These are phyloP conservation scores for Neurospora sp. DNA, from an alignment of 495 filamentous ascomycete species.

Conservation along the genomic window DNA sequence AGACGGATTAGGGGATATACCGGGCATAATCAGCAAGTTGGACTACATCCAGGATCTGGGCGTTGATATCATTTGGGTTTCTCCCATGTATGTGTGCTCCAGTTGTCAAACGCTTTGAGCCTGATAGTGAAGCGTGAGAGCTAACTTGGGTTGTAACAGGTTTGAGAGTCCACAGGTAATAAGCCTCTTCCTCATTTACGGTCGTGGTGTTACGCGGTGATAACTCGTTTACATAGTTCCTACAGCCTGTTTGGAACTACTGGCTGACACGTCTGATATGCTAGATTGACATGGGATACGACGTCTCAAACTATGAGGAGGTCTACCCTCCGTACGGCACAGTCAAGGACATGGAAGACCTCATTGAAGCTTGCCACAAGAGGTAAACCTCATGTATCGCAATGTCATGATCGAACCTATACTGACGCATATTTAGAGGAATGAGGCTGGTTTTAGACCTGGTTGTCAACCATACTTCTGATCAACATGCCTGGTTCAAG, in stretches of 20 bases:
- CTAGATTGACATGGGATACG: conserved; percentile 44
- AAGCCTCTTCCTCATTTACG: background rate
- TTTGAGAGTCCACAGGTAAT: conserved; percentile 51
- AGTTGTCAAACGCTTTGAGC: background rate
- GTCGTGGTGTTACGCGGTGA: background rate
- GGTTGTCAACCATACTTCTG: conserved; percentile 73
- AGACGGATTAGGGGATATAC: conserved; percentile 59
- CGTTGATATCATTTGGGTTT: conserved; percentile 59
- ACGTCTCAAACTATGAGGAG: conserved; percentile 56
- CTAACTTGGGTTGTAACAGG: background rate
- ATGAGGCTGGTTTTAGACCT: conserved; percentile 69
- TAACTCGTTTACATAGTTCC: background rate
- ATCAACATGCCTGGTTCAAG: conserved; percentile 67
- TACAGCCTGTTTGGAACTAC: background rate
- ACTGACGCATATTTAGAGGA: conserved; percentile 34
- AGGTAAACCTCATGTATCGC: conserved; percentile 13
- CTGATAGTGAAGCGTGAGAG: background rate
- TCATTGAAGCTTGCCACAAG: conserved; percentile 46
- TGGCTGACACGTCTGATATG: background rate
- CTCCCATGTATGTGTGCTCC: conserved; percentile 35
- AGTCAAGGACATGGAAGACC: conserved; percentile 49
- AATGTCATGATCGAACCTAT: background rate
- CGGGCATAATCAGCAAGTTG: conserved; percentile 55
- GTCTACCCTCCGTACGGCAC: conserved; percentile 54
- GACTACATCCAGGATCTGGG: conserved; percentile 57